Evolutionary conservation across 2,329 filamentous ascomycete genomes (phyloP).

Genomic region (Pseudopyrenochaeta lycopersici): DNA sequence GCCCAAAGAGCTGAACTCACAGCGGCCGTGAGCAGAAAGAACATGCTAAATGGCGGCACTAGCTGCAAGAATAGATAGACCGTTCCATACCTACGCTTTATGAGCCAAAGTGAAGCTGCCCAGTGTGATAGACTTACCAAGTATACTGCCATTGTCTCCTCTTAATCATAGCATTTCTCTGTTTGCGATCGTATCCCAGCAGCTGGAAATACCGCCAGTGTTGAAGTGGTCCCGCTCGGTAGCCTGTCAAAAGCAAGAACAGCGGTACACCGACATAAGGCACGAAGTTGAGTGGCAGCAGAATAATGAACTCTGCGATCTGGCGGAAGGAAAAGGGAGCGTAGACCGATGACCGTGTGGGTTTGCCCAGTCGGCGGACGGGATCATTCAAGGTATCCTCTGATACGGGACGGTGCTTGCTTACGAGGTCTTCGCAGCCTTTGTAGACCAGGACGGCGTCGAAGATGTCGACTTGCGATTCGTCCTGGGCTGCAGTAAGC

Average conservation of each 20-base stretch:
- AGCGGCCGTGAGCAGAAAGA: slow-evolving; percentile 89
- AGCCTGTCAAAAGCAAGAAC: slow-evolving; percentile 88
- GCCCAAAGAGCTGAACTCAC: slow-evolving; percentile 88
- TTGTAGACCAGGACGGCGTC: slow-evolving; percentile 79
- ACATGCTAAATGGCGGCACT: slow-evolving; percentile 90
- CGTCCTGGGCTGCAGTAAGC: slow-evolving; percentile 57
- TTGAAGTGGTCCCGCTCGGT: slow-evolving; percentile 84
- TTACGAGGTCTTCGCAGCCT: slow-evolving; percentile 68
- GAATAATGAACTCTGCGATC: slow-evolving; percentile 79
- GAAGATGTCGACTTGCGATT: slow-evolving; percentile 81
- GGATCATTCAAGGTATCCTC: slow-evolving; percentile 74
- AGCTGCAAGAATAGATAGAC: slow-evolving; percentile 85
- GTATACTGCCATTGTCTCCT: slow-evolving; percentile 81
- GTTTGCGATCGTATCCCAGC: slow-evolving; percentile 75
- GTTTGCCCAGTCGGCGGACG: slow-evolving; percentile 83
- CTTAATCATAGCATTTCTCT: slow-evolving; percentile 75
- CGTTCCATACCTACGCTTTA: slow-evolving; percentile 74
- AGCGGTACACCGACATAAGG: slow-evolving; percentile 83
- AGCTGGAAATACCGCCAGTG: slow-evolving; percentile 93
- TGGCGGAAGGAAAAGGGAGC: slow-evolving; percentile 91
- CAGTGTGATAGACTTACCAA: slow-evolving; percentile 62
- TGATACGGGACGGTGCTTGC: slow-evolving; percentile 63
- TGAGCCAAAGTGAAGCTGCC: slow-evolving; percentile 7
- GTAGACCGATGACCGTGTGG: slow-evolving; percentile 78
- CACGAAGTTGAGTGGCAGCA: slow-evolving; percentile 80